Base-by-base conservation (phyloP, 176 grass and related monocot genomes). In the Bolboschoenus planiculmis region DNA sequence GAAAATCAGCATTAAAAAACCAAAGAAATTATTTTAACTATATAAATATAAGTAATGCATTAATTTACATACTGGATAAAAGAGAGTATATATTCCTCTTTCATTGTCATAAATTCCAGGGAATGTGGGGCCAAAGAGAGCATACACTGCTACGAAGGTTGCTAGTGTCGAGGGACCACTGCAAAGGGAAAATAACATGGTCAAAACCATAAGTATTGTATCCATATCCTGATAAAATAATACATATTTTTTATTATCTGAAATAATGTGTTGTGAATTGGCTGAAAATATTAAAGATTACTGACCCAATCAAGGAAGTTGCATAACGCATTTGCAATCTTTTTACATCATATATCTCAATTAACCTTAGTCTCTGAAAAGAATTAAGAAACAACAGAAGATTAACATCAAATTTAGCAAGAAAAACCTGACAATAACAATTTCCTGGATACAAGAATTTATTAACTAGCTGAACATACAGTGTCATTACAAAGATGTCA, bases 261-360 rank as follows among this genome's bases (percentile, higher is more conserved):
- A n/a, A 43, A 82, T 23, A 65, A 66, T 66, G 14, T 66, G 18
- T 40, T 61, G 61, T 77, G 29, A 53, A 71, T 61, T 20, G 0
- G 66, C 78, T 27, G 16, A 31, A 23, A 66, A 30, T 83, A 20
- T 40, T 33, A 68, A 63, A 5, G 50, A 81, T 31, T 64, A 81
- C 87, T 93, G 67, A 99, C 97, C 97, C 97, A 93, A 99, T 95
- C 43, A 99, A 61, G 88, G 87, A 85, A 4, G 89, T 93, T 40
- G 93, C 89, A 35, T 99, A 99, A 85, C 93, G 83, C 91, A 99
- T 85, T 60, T 99, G 97, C 21, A 99, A 57, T 78, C 97, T 86
- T 83, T 99, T 95, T 23, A 99, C 85, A 87, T 99, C 97, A 70
- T 90, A 99, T 59, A 99, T 92, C 76, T 99, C 97, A 39, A 99